Conservation (phyloP, 2,329 filamentous ascomycete species). For the Rhinocladiella similis region DNA sequence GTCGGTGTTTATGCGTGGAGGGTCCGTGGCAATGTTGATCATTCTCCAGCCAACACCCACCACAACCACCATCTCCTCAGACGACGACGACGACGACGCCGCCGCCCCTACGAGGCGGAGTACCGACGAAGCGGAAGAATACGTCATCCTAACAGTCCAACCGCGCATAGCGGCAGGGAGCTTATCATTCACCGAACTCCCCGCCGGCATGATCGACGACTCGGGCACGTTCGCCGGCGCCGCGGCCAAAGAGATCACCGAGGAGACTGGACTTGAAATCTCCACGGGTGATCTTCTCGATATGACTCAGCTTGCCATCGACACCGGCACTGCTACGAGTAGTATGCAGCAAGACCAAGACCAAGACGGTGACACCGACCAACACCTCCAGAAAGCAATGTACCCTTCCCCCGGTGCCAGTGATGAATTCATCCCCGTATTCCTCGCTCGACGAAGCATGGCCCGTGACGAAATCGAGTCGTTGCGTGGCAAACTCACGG, state of each 20-base stretch:
- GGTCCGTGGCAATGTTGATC: conserved; percentile 59
- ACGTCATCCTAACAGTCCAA: conserved; percentile 57
- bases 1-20: conserved; percentile 58
- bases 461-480: conserved; percentile 48
- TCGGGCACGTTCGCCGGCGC: conserved; percentile 53
- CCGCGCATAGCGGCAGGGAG: conserved; percentile 58
- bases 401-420: conserved; percentile 58
- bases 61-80: neutral
- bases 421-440: conserved; percentile 60
- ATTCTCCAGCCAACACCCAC: conserved; percentile 50
- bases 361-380: conserved; percentile 10
- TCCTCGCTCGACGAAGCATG: conserved; percentile 56
- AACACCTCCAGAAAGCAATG: conserved; percentile 47
- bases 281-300: conserved; percentile 52
- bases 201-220: conserved; percentile 62
- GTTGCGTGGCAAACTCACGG: conserved; percentile 55
- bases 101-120: conserved; percentile 22
- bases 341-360: conserved; percentile 28
- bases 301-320: conserved; percentile 51
- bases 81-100: conserved; percentile 27
- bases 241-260: conserved; percentile 58
- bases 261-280: conserved; percentile 58
- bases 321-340: neutral
- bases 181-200: conserved; percentile 57
- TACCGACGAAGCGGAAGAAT: conserved; percentile 41